These are phyloP conservation scores for Curvularia lunata DNA, from an alignment of 2,329 filamentous ascomycete genomes.

Conservation along the genomic window DNA sequence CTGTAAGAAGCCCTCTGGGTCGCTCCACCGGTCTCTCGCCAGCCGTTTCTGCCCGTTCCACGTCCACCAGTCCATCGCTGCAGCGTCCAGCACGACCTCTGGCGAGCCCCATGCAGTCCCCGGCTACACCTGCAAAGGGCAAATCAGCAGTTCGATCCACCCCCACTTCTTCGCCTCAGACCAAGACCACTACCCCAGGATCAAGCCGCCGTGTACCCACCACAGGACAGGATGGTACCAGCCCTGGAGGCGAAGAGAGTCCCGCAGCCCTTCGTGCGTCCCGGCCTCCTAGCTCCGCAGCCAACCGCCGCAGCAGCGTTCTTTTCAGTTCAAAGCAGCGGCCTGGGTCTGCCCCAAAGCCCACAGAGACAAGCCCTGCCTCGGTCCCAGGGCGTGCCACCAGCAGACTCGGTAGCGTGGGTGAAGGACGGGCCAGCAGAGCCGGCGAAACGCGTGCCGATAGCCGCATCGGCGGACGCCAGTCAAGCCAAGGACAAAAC, in stretches of 20 bases:
- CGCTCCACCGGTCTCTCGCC: conserved; percentile 37
- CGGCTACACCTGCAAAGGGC: conserved; percentile 39
- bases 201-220: conserved; percentile 35
- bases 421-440: conserved; percentile 34
- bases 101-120: conserved; percentile 41
- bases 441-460: conserved; percentile 28
- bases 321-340: conserved; percentile 39
- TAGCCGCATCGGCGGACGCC: conserved; percentile 34
- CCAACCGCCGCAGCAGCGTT: conserved; percentile 39
- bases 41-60: conserved; percentile 26
- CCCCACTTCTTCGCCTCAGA: conserved; percentile 26
- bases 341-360: conserved; percentile 29
- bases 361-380: conserved; percentile 16
- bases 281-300: conserved; percentile 40
- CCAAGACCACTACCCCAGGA: conserved; percentile 27
- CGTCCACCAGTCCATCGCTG: conserved; percentile 42
- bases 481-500: conserved; percentile 33
- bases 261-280: conserved; percentile 36
- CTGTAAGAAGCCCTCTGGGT: conserved; percentile 45
- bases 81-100: conserved; percentile 35
- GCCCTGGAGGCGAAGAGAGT: conserved; percentile 36
- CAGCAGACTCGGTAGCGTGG: conserved; percentile 33
- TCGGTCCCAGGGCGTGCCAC: conserved; percentile 27
- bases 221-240: conserved; percentile 28
- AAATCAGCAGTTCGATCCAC: conserved; percentile 30